phyloP scores from a whole-genome alignment of 768 basidiomycete species.

The Podaxis sp. region DNA sequence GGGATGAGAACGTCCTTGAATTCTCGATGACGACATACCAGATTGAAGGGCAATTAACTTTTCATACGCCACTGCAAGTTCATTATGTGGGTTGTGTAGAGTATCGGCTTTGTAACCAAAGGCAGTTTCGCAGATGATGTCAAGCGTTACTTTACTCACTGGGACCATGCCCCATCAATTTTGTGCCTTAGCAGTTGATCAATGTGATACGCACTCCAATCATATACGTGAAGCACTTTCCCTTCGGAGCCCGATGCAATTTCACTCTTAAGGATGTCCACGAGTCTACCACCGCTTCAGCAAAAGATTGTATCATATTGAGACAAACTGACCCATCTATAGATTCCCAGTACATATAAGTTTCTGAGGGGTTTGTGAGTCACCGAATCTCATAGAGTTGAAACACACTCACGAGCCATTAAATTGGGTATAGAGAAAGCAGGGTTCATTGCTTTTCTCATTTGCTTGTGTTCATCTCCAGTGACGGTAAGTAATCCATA shows the following conservation, averaged over 20 bases:
- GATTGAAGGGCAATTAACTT: conserved; percentile 31
- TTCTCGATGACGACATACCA: conserved; percentile 16
- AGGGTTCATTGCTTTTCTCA: conserved; percentile 51
- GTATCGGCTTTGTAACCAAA: conserved; percentile 38
- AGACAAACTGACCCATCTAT: conserved; percentile 32
- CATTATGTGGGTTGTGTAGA: conserved; percentile 35
- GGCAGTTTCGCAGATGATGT: conserved; percentile 41
- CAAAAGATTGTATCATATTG: not conserved
- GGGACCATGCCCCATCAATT: not conserved
- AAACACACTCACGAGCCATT: conserved; percentile 30
- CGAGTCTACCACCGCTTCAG: not conserved
- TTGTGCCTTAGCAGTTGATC: not conserved
- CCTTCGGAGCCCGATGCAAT: conserved; percentile 17
- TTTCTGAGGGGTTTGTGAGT: conserved; percentile 29
- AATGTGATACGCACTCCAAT: conserved; percentile 29
- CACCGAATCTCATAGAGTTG: not conserved
- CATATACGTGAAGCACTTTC: conserved; percentile 31
- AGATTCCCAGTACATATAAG: conserved; percentile 38
- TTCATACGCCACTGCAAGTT: conserved; percentile 37
- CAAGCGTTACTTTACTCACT: conserved; percentile 41
- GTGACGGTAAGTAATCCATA: conserved; percentile 48
- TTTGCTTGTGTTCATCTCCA: conserved; percentile 45
- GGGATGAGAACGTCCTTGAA: not conserved
- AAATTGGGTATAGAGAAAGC: conserved; percentile 47
- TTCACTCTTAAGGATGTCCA: conserved; percentile 21